phyloP scores from a whole-genome alignment of 2,329 filamentous ascomycete genomes.

The Aspergillus phoenicis region DNA sequence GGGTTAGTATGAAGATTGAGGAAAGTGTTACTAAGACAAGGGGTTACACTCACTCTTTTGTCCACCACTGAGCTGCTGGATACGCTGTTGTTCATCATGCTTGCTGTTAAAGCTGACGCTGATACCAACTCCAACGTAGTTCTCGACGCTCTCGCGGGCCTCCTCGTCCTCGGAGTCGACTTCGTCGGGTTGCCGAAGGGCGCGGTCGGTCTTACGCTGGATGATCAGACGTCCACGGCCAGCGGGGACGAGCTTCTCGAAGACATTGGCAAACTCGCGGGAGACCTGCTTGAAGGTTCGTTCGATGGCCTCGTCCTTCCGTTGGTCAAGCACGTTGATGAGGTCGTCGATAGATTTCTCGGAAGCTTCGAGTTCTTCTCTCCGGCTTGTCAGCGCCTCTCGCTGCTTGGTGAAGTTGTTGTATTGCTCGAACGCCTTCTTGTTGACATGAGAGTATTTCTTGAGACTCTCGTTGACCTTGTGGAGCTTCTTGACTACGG shows the following conservation, averaged over 20 bases:
- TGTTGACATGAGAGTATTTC: slow-evolving; percentile 98
- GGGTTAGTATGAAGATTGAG: slow-evolving; percentile 16
- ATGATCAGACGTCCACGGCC: slow-evolving; percentile 91
- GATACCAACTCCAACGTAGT: slow-evolving; percentile 94
- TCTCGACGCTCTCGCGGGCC: slow-evolving; percentile 71
- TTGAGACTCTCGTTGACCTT: slow-evolving; percentile 92
- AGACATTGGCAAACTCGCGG: slow-evolving; percentile 87
- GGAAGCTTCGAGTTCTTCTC: slow-evolving; percentile 82
- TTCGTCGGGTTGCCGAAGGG: slow-evolving; percentile 65
- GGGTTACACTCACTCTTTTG: slow-evolving; percentile 77
- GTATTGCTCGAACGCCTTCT: slow-evolving; percentile 99
- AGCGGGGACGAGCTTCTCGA: slow-evolving; percentile 91
- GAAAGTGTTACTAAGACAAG: too few species aligned
- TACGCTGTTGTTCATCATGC: slow-evolving; percentile 95
- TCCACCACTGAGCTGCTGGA: slow-evolving; percentile 94
- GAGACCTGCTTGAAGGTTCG: slow-evolving; percentile 98
- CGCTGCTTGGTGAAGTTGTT: slow-evolving; percentile 94
- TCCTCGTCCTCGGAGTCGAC: slow-evolving; percentile 67
- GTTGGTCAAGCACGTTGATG: slow-evolving; percentile 86
- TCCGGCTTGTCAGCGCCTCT: slow-evolving; percentile 79
- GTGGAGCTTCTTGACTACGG: slow-evolving; percentile 73
- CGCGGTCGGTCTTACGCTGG: slow-evolving; percentile 80
- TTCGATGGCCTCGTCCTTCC: slow-evolving; percentile 97
- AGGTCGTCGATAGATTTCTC: slow-evolving; percentile 88
- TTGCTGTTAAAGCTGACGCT: slow-evolving; percentile 98